A percentile compares a stretch with the other conserved stretches of the same genome.
phyloP scores from a whole-genome alignment of 805 yeast genomes.

The Pichia nanzhaoensis region DNA sequence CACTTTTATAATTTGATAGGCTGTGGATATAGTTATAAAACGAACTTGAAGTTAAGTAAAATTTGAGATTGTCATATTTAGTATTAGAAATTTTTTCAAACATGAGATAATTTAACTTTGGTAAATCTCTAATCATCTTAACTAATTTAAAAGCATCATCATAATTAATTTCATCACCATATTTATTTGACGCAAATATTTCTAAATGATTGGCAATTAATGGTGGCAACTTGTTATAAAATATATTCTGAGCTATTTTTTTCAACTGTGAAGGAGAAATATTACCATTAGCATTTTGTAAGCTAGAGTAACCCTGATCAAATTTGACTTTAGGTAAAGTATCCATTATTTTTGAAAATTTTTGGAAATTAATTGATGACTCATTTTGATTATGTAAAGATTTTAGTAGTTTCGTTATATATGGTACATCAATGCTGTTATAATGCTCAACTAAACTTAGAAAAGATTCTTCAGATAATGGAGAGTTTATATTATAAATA shows the following conservation, averaged over 20 bases:
- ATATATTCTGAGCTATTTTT: constrained; percentile 20
- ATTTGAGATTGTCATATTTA: constrained; percentile 9
- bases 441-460: constrained; percentile 7
- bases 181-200: constrained; percentile 27
- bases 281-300: constrained; percentile 12
- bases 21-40: constrained; percentile 23
- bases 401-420: constrained; percentile 14
- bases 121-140: constrained; percentile 35
- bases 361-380: constrained; percentile 5
- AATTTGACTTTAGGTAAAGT: constrained; percentile 27
- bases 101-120: constrained; percentile 28
- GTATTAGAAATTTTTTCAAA: constrained; percentile 24
- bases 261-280: constrained; percentile 20
- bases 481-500: neutral
- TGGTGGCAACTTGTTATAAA: constrained; percentile 26
- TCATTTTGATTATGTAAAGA: neutral
- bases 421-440: constrained; percentile 10
- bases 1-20: constrained; percentile 5
- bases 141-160: constrained; percentile 42
- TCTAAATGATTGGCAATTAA: constrained; percentile 64
- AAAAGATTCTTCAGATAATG: constrained; percentile 5
- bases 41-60: constrained; percentile 18
- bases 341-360: constrained; percentile 20
- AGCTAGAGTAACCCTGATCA: constrained; percentile 14
- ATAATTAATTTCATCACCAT: constrained; percentile 39